Base-by-base conservation (phyloP, 257 asterid species). In the Scutellaria barbata region DNA sequence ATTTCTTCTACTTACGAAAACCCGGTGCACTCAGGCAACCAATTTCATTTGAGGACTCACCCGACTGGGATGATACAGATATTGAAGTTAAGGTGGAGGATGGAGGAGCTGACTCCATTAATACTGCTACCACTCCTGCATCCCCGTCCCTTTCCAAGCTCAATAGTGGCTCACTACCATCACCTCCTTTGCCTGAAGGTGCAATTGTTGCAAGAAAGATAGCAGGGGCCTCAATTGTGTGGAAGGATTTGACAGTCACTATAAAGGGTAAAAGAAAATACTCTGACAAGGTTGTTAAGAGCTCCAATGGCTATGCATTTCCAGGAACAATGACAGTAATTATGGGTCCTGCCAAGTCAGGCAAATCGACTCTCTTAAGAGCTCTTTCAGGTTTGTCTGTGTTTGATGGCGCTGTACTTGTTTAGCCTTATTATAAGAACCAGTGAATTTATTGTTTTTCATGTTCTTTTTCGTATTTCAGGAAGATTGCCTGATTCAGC, bases 251-350 rank as follows among this genome's bases (percentile, higher is more conserved):
- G 81, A 88, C 99, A 0, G 87, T 95, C 72, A 83, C 90, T 60
- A 83, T 95, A 77, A 89, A 87, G 90, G 99, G 99, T 30, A 95
- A 95, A 51, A 80, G 99, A 70, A 86, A 83, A 74, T 95, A 95
- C 73, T 95, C 99, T 8, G 96, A 95, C 39, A 92, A 81, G 89
- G 96, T 95, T 52, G 80, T 95, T 33, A 95, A 92, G 86, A 95
- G 92, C 74, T 95, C 97, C 3, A 89, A 88, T 69, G 99, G 99
- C 45, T 95, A 89, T 72, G 98, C 95, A 14, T 73, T 92, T 72
- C 98, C 97, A 0, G 99, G 99, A 35, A 92, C 98, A n/a, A 95
- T 95, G 95, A 95, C 99, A 0, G 99, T 95, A 14, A 92, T 92
- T 40, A 95, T 95, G 99, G 99, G 98, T 56, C 99, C 99, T 12